Conservation (phyloP, 2,329 filamentous ascomycete species). For the Talaromyces albobiverticillius region DNA sequence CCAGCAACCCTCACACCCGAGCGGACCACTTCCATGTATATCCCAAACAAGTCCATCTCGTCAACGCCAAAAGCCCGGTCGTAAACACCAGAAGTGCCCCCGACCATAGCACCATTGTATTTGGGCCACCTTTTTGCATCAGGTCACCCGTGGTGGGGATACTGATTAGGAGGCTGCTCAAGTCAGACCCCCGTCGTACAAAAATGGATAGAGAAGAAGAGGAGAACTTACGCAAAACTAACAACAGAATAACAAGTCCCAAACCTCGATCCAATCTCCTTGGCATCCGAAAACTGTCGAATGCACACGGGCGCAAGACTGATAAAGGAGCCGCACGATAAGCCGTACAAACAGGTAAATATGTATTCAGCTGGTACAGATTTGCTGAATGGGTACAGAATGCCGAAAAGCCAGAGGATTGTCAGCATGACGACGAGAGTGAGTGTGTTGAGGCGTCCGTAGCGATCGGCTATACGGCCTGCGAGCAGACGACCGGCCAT, state of each 20-base stretch:
- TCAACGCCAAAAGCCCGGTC: slow-evolving; percentile 30
- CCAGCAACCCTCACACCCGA: slow-evolving; percentile 35
- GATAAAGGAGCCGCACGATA: slow-evolving; percentile 48
- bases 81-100: slow-evolving; percentile 42
- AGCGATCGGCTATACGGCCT: slow-evolving; percentile 42
- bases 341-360: slow-evolving; percentile 46
- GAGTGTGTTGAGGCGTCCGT: slow-evolving; percentile 49
- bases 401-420: slow-evolving; percentile 38
- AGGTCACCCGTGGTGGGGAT: slow-evolving; percentile 50
- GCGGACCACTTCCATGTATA: slow-evolving; percentile 38
- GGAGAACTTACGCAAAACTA: slow-evolving; percentile 44
- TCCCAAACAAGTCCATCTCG: slow-evolving; percentile 37
- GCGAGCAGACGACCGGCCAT: slow-evolving; percentile 44
- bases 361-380: slow-evolving; percentile 38
- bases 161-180: slow-evolving; percentile 40
- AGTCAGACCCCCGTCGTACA: not conserved
- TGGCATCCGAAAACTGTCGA: slow-evolving; percentile 46
- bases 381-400: slow-evolving; percentile 47
- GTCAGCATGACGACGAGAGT: slow-evolving; percentile 34
- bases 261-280: slow-evolving; percentile 48
- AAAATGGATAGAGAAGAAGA: too few species aligned
- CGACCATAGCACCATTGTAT: slow-evolving; percentile 46
- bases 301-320: slow-evolving; percentile 46
- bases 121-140: slow-evolving; percentile 46
- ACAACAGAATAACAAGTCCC: slow-evolving; percentile 51